Base-by-base conservation (phyloP, 345 rosid species). In the Salix udensis region DNA sequence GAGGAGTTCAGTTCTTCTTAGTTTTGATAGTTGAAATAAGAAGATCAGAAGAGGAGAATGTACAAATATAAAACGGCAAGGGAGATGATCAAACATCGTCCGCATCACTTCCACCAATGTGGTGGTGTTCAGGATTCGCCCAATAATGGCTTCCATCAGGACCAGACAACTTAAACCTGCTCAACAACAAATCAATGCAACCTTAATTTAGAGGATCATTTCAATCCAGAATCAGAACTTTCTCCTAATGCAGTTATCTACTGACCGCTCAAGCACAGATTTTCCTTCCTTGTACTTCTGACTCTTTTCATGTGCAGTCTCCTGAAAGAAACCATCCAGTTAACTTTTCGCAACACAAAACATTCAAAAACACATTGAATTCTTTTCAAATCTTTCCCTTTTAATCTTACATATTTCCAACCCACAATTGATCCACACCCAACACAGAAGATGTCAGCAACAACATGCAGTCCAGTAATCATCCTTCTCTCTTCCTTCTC, bases 251-350 rank as follows among this genome's bases (percentile, higher is more conserved):
- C n/a, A 66, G 40, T 70, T 48, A 40, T 67, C 74, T 58, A 88
- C 97, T 90, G 77, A 94, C 99, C 96, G 88, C 79, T 93, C 97
- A 48, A 92, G 89, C n/a, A 92, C 96, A 5, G 92, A 94, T 86
- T 92, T 96, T 72, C 98, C 98, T 90, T 94, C 99, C 87, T 96
- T 96, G 92, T 96, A 96, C 83, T 96, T 96, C 83, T 94, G 99
- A 87, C 23, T 74, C 88, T 87, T 90, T 52, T 96, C 98, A 66
- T 88, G 90, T 67, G 98, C 99, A 82, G 85, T 84, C 86, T 91
- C 97, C 99, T 96, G 91, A 70, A 84, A 89, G 66, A 87, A 82
- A 75, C 68, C 70, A 69, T 66, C 76, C 71, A 4, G 66, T 68
- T 84, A 78, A 84, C 70, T 66, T 70, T 81, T 39, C 42, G 66